Base-by-base conservation (phyloP, 768 basidiomycete species). In the Daedaleopsis sinensis region DNA sequence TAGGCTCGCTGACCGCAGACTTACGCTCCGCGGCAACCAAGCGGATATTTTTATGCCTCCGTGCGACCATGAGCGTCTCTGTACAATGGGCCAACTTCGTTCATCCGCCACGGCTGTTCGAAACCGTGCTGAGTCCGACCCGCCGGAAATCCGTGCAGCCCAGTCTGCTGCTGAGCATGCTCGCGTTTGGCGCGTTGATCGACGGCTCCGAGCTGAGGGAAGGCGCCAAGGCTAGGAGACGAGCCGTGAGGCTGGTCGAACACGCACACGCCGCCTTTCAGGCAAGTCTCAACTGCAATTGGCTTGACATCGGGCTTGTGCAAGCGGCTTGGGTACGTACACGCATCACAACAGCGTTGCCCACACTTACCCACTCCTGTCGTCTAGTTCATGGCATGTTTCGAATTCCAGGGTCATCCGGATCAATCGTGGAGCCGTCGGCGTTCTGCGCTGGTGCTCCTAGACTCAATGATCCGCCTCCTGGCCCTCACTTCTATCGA, bases 31-130 rank as follows among this genome's bases (percentile, higher is more conserved):
- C 70, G 6, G 79, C 82, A 11, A 68, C 78, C 6, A 76, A 77
- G 23, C 70, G 72, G 38, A 80, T 90, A 42, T 74, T 82, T 1
- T 66, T 73, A 1, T 88, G 91, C 68, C 72, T 92, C 9, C 84
- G 82, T 7, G 88, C 87, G 60, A 70, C 89, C 32, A 87, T 91
- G 72, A 80, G 79, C 4, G 76, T 76, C 13, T 85, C 88, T 37
- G 85, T 84, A 61, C 85, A 87, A 70, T 90, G 87, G 86, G 82
- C 90, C 70, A 84, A 86, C 9, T 91, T 90, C 68, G 79, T 91
- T 66, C 86, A 90, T 66, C 74, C 90, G 21, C 88, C 89, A 38
- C 82, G 75, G 10, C 91, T 93, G 73, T 84, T 89, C 62, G 73
- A 75, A 49, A 82, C 78, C 52, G 83, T 86, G 64, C 79, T 78